Evolutionary conservation across 2,329 filamentous ascomycete species (phyloP).

Genomic region (Coniosporium tulheliwenetii): DNA sequence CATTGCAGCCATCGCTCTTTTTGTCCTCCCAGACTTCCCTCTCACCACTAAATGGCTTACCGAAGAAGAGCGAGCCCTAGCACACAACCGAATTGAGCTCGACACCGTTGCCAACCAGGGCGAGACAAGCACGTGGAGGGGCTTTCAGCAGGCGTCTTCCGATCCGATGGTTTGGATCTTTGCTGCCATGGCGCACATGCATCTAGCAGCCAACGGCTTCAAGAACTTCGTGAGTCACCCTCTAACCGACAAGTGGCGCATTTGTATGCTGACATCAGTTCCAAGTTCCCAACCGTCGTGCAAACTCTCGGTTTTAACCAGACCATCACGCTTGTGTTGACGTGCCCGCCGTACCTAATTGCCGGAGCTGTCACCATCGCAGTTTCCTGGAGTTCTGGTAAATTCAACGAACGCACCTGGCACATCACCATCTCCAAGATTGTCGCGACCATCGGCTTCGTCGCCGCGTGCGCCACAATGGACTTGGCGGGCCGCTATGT

Average conservation of each 20-base stretch:
- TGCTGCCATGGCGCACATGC: constrained; percentile 36
- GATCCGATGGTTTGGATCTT: constrained; percentile 39
- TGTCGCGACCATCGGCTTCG: constrained; percentile 4
- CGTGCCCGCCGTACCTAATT: constrained; percentile 9
- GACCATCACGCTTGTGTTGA: constrained; percentile 41
- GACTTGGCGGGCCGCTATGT: constrained; percentile 7
- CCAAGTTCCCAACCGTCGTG: constrained; percentile 39
- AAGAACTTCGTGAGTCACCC: too few species aligned
- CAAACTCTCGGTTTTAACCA: constrained; percentile 34
- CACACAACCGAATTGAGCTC: constrained; percentile 33
- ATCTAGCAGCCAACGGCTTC: constrained; percentile 11
- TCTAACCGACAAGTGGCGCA: neutral
- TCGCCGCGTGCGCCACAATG: constrained; percentile 5
- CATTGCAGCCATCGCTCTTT: constrained; percentile 12
- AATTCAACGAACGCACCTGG: constrained; percentile 2
- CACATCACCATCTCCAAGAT: neutral
- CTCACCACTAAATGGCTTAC: constrained; percentile 36
- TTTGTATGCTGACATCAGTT: constrained; percentile 44
- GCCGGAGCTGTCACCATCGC: constrained; percentile 1
- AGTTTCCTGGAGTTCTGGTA: constrained; percentile 3
- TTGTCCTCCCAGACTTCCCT: constrained; percentile 34
- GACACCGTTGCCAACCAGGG: constrained; percentile 30
- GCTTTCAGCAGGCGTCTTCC: constrained; percentile 31
- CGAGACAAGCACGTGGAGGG: constrained; percentile 23
- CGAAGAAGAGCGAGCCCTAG: constrained; percentile 36